Evolutionary conservation across 306 rosid species (phyloP), one percentile per base, ranked within the genome.

Genomic region (Ormosia semicastrata): DNA sequence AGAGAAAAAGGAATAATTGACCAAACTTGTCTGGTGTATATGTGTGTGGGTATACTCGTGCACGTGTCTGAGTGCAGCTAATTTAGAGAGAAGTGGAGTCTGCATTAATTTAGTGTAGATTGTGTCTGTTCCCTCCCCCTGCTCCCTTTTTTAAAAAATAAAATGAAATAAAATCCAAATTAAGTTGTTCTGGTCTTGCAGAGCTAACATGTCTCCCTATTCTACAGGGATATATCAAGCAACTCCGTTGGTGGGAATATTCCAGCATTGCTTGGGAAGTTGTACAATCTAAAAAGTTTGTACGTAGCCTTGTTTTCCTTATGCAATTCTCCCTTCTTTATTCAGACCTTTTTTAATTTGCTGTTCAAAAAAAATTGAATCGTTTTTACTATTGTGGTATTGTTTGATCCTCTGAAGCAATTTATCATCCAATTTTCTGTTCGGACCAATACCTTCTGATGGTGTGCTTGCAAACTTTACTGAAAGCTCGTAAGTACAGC

Each of bases 371-470:
- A 37, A 77, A 67, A 65, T 17, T 84, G 30, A 78, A 65, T 64
- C 7, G n/a, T 15, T 50, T 71, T 77, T 49, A 24, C 66, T 29
- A 39, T 67, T 82, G 58, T 79, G 76, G 24, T 78, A 37, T 37
- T 82, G 76, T 64, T 80, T 68, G 79, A 50, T 64, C 32, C 78
- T 83, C 50, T 77, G 81, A 77, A 96, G 99, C 86, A 96, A 96
- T 71, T 88, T 91, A 60, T 96, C 99, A 67, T 83, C 92, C 80
- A 96, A 93, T 85, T 96, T 92, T 93, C 97, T 96, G 86, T 90
- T 89, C 15, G 99, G 99, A 81, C 82, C 88, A 83, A 92, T 96
- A 86, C 99, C 99, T 32, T 86, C 87, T 64, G 97, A 91, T 75
- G 98, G 99, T 44, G 90, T 91, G 83, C 94, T 96, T 71, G 82